Base-by-base conservation (phyloP, 306 rosid genomes). In the Notholithocarpus densiflorus region DNA sequence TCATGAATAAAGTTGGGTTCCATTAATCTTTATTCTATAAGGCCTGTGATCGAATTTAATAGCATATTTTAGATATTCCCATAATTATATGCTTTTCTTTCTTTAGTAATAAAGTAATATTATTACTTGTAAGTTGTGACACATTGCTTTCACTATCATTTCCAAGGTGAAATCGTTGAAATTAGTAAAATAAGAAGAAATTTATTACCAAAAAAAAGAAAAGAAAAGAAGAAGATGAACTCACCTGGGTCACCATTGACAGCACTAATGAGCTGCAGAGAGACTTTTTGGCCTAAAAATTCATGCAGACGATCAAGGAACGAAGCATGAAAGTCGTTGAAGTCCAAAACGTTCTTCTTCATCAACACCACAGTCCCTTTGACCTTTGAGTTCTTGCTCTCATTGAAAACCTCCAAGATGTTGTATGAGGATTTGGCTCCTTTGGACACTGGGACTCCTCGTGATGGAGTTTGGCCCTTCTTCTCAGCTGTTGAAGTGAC, bases 261-360 rank as follows among this genome's bases (percentile, higher is more conserved):
- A 60, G 80, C 72, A 55, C 80, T 74, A 11, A 85, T 85, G 54
- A 85, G 81, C 72, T 81, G 88, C 61, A 85, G 32, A 75, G 85
- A 74, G 59, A 81, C 85, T 14, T 59, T 5, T 64, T 64, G 31
- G 27, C 82, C 85, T 0, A 85, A 3, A 19, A 85, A 23, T 73
- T 85, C 85, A 60, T 81, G 77, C 40, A 85, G 23, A 2, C 75
- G 75, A 68, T 85, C 88, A 24, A 77, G 75, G 61, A 71, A 13
- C 6, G 79, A 74, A 27, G 85, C 81, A n/a, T 69, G 14, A 26
- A 85, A 60, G 71, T 81, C 79, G 40, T 62, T 81, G 70, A 78
- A 78, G 70, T 78, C 88, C 83, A 81, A 71, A 9, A 78, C 78
- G 45, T 85, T 81, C n/a, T 78, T 81, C 83, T 81, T 81, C 88